A percentile compares a stretch with the other conserved stretches of the same genome.
These are phyloP conservation scores for Mycena galericulata DNA, from an alignment of 768 basidiomycete species.

Conservation along the genomic window DNA sequence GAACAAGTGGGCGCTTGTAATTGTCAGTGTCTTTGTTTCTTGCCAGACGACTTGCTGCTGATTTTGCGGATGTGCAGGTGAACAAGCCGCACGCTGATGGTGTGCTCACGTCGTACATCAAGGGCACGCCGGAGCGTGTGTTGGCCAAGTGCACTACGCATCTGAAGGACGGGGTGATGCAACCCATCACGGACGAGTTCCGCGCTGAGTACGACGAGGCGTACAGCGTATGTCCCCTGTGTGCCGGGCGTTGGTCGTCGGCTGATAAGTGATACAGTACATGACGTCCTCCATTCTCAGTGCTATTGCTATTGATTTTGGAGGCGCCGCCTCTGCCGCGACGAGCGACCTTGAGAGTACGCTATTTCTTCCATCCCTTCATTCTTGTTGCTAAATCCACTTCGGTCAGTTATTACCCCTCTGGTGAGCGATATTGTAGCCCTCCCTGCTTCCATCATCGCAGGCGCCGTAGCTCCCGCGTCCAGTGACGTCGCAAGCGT, in stretches of 20 bases:
- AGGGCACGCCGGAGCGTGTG: constrained; percentile 78
- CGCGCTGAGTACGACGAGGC: constrained; percentile 66
- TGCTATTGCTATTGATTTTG: too few relatives aligned
- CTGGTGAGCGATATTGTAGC: neutral
- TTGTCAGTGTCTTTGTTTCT: constrained; percentile 57
- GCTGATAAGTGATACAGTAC: too few relatives aligned
- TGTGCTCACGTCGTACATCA: constrained; percentile 66
- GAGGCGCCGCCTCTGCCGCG: neutral
- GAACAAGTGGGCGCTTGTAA: constrained; percentile 80
- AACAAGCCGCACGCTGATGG: constrained; percentile 66
- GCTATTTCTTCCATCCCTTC: too few relatives aligned
- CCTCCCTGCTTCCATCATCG: neutral
- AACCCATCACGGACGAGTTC: constrained; percentile 70
- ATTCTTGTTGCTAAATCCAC: neutral
- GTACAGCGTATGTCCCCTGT: constrained; percentile 63
- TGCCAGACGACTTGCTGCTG: constrained; percentile 1
- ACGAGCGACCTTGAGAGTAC: neutral
- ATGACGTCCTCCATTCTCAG: too few relatives aligned
- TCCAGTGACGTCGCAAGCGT: too few relatives aligned
- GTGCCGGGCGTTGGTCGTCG: too few relatives aligned
- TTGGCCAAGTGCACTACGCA: constrained; percentile 73
- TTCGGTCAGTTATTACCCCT: neutral
- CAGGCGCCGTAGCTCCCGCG: neutral
- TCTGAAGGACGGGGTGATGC: constrained; percentile 60
- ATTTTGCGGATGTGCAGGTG: constrained; percentile 50